phyloP scores from a whole-genome alignment of 2,329 filamentous ascomycete species.

The Cladophialophora exuberans region DNA sequence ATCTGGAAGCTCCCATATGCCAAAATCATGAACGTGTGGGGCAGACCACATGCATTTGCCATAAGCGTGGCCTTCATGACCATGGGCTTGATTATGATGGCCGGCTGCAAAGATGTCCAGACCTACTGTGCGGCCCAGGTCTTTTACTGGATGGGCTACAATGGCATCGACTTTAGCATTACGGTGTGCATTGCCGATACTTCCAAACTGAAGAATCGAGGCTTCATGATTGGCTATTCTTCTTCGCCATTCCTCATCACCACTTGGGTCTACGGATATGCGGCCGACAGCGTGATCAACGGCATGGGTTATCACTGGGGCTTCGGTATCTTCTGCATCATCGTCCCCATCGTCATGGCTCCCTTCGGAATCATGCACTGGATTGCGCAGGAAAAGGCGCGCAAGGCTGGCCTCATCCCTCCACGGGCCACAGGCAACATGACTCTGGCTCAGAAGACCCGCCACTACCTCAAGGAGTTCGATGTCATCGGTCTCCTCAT shows the following conservation, averaged over 20 bases:
- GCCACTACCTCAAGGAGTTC: constrained; percentile 60
- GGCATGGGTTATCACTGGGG: constrained; percentile 63
- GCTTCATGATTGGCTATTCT: constrained; percentile 61
- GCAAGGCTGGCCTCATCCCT: constrained; percentile 53
- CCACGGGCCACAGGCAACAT: neutral
- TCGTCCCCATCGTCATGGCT: constrained; percentile 57
- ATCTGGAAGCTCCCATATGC: constrained; percentile 61
- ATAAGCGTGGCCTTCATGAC: constrained; percentile 49
- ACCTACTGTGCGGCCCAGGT: constrained; percentile 64
- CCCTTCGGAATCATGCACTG: constrained; percentile 56
- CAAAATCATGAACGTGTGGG: constrained; percentile 65
- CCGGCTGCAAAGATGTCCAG: constrained; percentile 59
- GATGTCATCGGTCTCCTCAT: constrained; percentile 63
- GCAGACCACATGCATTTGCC: constrained; percentile 58
- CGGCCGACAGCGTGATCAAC: constrained; percentile 51
- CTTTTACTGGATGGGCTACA: constrained; percentile 46
- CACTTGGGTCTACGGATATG: constrained; percentile 58
- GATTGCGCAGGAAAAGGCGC: constrained; percentile 58
- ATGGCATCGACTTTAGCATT: constrained; percentile 59
- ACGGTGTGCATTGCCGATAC: constrained; percentile 66
- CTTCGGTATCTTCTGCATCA: constrained; percentile 63
- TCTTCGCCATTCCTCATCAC: constrained; percentile 62
- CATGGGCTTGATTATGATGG: constrained; percentile 60
- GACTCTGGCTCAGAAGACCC: constrained; percentile 42
- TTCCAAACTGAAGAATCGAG: constrained; percentile 61